Evolutionary conservation across 148 eudicot species (phyloP).

Genomic region (Suaeda aralocaspica): DNA sequence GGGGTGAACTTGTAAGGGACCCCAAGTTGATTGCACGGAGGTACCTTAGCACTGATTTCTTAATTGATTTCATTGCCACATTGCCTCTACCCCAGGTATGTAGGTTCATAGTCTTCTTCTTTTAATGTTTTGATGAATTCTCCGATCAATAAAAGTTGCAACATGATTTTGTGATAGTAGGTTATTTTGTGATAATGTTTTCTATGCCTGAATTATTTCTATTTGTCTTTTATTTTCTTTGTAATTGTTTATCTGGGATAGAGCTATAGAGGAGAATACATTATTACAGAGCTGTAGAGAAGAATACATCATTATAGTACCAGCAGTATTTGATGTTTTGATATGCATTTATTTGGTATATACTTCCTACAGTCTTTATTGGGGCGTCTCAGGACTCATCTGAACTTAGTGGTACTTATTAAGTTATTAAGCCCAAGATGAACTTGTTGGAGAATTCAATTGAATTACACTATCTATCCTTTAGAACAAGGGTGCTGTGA

Average conservation of each 20-base stretch:
- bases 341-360: too few relatives aligned
- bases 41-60: constrained; percentile 71
- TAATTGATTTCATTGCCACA: constrained; percentile 87
- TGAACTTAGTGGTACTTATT: too few relatives aligned
- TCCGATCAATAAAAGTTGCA: background rate
- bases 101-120: constrained; percentile 4
- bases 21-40: constrained; percentile 81
- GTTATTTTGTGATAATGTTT: background rate
- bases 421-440: too few relatives aligned
- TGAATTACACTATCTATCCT: too few relatives aligned
- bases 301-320: background rate
- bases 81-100: constrained; percentile 97
- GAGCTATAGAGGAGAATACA: background rate
- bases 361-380: too few relatives aligned
- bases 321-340: too few relatives aligned
- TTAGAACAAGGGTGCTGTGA: too few relatives aligned
- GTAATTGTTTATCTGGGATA: background rate
- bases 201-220: background rate
- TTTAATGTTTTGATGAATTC: background rate
- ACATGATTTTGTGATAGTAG: background rate
- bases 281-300: background rate
- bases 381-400: too few relatives aligned
- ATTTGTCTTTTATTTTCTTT: background rate
- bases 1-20: constrained; percentile 98
- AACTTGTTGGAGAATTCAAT: too few relatives aligned